phyloP scores from a whole-genome alignment of 2,329 filamentous ascomycete genomes.

The Cytospora leucostoma region DNA sequence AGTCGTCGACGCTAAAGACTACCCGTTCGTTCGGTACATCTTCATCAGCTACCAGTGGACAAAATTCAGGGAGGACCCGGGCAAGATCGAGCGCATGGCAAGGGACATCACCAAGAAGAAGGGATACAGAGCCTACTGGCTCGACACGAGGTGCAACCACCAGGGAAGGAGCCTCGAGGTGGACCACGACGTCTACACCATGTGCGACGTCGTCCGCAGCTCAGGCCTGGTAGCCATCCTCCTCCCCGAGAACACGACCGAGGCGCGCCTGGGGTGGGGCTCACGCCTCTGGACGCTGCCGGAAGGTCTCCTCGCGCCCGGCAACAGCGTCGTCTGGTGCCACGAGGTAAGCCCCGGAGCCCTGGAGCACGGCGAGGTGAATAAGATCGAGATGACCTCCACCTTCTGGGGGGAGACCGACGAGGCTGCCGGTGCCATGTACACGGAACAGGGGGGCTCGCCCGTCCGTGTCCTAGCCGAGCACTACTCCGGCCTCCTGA shows the following conservation, averaged over 20 bases:
- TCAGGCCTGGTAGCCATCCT: constrained; percentile 30
- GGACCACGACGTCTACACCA: constrained; percentile 32
- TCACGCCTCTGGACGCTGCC: constrained; percentile 33
- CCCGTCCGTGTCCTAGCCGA: constrained; percentile 34
- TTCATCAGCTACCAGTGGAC: constrained; percentile 30
- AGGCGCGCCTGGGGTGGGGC: constrained; percentile 31
- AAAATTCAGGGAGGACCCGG: constrained; percentile 20
- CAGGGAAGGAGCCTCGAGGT: constrained; percentile 15
- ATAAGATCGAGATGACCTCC: constrained; percentile 31
- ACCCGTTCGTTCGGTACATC: constrained; percentile 25
- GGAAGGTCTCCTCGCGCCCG: constrained; percentile 31
- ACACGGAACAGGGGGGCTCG: constrained; percentile 22
- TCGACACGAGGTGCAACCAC: constrained; percentile 28
- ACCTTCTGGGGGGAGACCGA: constrained; percentile 32
- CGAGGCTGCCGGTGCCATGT: too few species aligned
- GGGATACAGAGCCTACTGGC: constrained; percentile 29
- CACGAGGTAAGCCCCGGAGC: constrained; percentile 13
- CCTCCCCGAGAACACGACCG: constrained; percentile 26
- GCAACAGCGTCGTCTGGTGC: constrained; percentile 26
- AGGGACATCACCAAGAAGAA: constrained; percentile 21
- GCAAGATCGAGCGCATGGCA: constrained; percentile 28
- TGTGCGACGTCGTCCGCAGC: constrained; percentile 33
- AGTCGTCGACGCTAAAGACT: constrained; percentile 25
- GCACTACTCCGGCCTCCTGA: constrained; percentile 34
- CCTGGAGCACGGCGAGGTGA: constrained; percentile 23